Evolutionary conservation across 1,139 yeast genomes (phyloP).

Genomic region (Sugiyamaella neomexicana): DNA sequence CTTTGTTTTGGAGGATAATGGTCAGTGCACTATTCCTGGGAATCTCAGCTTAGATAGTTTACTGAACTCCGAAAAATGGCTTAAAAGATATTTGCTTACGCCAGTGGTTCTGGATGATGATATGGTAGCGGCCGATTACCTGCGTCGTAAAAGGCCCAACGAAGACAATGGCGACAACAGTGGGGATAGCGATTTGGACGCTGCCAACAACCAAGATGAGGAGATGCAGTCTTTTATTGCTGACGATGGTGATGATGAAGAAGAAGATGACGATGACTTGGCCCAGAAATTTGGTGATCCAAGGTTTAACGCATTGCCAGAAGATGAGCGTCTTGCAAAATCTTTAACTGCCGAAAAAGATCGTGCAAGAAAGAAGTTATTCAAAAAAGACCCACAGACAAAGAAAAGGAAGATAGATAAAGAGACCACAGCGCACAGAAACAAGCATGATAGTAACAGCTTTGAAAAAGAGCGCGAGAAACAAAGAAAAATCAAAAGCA

Average conservation of each 20-base stretch:
- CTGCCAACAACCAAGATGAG: constrained; percentile 6
- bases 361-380: constrained; percentile 17
- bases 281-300: constrained; percentile 23
- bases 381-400: constrained; percentile 12
- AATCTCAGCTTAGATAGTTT: constrained; percentile 30
- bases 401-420: constrained; percentile 24
- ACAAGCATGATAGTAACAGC: constrained; percentile 12
- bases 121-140: constrained; percentile 43
- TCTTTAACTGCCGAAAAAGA: constrained; percentile 22
- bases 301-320: constrained; percentile 27
- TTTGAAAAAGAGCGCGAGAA: constrained; percentile 17
- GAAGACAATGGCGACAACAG: constrained; percentile 15
- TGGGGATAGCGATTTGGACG: constrained; percentile 29
- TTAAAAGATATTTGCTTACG: constrained; percentile 40
- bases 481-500: constrained; percentile 25
- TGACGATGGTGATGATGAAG: constrained; percentile 22
- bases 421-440: constrained; percentile 19
- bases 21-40: constrained; percentile 25
- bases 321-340: constrained; percentile 25
- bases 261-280: constrained; percentile 24
- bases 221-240: constrained; percentile 21
- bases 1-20: constrained; percentile 22
- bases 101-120: constrained; percentile 47
- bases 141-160: constrained; percentile 25
- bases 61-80: constrained; percentile 30